These are phyloP conservation scores for Paracoccidioides lutzii DNA, from an alignment of 2,329 filamentous ascomycete species.

Conservation along the genomic window DNA sequence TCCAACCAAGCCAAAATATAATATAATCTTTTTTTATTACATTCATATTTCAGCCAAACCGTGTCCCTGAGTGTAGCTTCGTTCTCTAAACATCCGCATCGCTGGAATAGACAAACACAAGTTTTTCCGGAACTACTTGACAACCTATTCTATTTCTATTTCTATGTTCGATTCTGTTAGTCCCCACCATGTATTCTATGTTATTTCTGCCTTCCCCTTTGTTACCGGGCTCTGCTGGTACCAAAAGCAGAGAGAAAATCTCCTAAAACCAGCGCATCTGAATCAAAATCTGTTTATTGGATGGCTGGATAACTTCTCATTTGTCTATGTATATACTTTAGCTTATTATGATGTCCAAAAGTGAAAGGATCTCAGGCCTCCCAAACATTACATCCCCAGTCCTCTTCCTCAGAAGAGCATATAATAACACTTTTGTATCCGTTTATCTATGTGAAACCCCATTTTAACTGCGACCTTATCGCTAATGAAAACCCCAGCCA, in stretches of 20 bases:
- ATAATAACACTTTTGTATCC: too few species aligned
- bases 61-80: too few species aligned
- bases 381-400: too few species aligned
- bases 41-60: not conserved
- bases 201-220: not conserved
- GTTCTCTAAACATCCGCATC: not conserved
- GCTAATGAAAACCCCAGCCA: not conserved
- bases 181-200: not conserved
- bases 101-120: not conserved
- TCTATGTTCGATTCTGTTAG: not conserved
- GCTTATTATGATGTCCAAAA: too few species aligned
- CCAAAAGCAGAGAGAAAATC: not conserved
- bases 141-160: not conserved
- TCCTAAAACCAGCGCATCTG: too few species aligned
- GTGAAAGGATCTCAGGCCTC: too few species aligned
- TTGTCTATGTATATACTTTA: too few species aligned
- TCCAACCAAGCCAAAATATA: slow-evolving; percentile 9
- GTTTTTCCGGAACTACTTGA: not conserved
- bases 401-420: too few species aligned
- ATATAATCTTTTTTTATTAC: slow-evolving; percentile 6
- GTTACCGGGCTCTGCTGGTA: not conserved
- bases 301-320: too few species aligned
- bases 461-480: too few species aligned
- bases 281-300: too few species aligned
- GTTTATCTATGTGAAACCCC: too few species aligned